Evolutionary conservation across 495 filamentous ascomycete species (phyloP).

Genomic region (Umbilicaria muhlenbergii): DNA sequence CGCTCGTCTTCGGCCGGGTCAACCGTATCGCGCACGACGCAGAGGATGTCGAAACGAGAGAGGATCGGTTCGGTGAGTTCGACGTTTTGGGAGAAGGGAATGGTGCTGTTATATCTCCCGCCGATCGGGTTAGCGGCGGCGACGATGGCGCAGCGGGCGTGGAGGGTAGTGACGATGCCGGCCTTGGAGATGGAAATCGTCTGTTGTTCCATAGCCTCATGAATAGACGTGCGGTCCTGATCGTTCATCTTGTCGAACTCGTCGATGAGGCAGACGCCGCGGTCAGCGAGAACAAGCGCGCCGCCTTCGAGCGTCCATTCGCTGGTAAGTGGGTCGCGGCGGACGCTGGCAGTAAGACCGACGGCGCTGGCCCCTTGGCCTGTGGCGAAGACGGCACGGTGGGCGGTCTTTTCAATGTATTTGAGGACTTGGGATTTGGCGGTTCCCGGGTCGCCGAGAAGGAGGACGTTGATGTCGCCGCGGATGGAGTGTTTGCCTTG

Average conservation of each 20-base stretch:
- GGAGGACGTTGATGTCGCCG: conserved; percentile 95
- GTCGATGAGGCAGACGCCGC: conserved; percentile 92
- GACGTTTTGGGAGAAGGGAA: conserved; percentile 90
- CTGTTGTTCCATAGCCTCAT: conserved; percentile 99
- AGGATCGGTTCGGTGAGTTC: conserved; percentile 95
- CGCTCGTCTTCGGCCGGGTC: conserved; percentile 92
- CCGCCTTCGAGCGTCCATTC: conserved; percentile 99
- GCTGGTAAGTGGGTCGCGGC: conserved; percentile 84
- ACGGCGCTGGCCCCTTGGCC: conserved; percentile 96
- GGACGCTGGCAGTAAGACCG: conserved; percentile 93
- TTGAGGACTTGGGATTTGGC: conserved; percentile 98
- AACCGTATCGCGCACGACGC: conserved; percentile 94
- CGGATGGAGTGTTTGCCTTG: conserved; percentile 79
- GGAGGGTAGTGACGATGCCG: conserved; percentile 93
- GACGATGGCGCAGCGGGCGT: conserved; percentile 95
- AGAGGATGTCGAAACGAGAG: conserved; percentile 97
- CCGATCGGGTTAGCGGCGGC: conserved; percentile 95
- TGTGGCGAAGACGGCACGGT: conserved; percentile 93
- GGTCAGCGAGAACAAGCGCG: conserved; percentile 87
- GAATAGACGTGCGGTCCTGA: conserved; percentile 92
- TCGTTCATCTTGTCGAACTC: conserved; percentile 99
- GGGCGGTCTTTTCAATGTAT: conserved; percentile 94
- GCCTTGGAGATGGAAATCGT: conserved; percentile 99
- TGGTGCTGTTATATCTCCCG: conserved; percentile 90
- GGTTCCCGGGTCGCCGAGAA: conserved; percentile 95